Conservation (phyloP, 78 protist species). For the Neovahlkampfia damariscottae region DNA sequence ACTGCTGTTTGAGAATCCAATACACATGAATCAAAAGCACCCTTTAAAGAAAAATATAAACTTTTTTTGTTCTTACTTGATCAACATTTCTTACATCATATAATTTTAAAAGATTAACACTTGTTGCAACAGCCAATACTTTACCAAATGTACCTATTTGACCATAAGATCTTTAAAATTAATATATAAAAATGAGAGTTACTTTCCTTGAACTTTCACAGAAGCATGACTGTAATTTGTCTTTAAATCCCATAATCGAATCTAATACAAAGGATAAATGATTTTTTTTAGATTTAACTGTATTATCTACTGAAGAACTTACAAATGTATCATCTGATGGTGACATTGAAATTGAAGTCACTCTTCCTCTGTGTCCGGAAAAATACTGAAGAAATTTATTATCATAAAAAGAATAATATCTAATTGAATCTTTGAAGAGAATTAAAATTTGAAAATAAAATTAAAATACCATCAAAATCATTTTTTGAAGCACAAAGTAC, state of each 20-base stretch:
- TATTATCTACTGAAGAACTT: neutral
- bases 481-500: neutral
- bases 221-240: neutral
- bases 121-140: neutral
- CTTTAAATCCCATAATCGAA: neutral
- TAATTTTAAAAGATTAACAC: neutral
- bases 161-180: no score
- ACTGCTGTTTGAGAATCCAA: no score
- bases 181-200: no score
- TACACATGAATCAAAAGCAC: no score
- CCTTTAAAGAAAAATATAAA: no score
- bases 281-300: no score
- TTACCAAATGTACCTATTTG: neutral
- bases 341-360: neutral
- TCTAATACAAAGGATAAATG: no score
- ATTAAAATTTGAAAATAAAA: no score
- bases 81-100: neutral
- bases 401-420: neutral
- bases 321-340: neutral
- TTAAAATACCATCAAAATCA: no score
- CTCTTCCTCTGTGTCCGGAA: neutral
- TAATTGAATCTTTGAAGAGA: no score
- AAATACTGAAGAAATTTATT: neutral
- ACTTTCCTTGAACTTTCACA: neutral
- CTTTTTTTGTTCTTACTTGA: no score